phyloP scores from a whole-genome alignment of 345 rosid genomes.

The Draba incana region DNA sequence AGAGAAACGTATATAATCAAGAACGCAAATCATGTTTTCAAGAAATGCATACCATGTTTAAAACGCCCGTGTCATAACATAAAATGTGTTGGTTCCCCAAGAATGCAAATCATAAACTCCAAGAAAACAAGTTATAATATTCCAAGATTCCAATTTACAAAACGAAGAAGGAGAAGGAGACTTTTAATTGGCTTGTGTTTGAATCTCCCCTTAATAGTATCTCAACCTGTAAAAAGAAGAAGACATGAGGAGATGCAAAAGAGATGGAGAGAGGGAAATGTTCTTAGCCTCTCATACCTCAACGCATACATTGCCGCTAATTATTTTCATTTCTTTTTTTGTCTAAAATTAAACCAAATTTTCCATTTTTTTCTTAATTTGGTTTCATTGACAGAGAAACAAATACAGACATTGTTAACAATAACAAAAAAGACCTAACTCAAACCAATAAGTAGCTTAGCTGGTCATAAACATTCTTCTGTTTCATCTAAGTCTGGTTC shows the following conservation, averaged over 20 bases:
- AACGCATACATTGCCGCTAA: constrained; percentile 29
- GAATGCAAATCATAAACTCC: constrained; percentile 12
- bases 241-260: constrained; percentile 43
- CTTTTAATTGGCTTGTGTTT: constrained; percentile 27
- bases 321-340: constrained; percentile 24
- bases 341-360: constrained; percentile 33
- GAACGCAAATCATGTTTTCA: neutral
- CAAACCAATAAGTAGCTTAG: constrained; percentile 19
- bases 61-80: constrained; percentile 7
- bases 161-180: constrained; percentile 4
- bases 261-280: constrained; percentile 38
- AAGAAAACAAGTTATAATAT: constrained; percentile 8
- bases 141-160: constrained; percentile 11
- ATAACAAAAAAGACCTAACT: neutral
- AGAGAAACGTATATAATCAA: constrained; percentile 10
- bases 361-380: constrained; percentile 12
- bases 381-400: constrained; percentile 32
- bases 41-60: constrained; percentile 33
- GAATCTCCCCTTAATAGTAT: constrained; percentile 40
- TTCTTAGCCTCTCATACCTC: constrained; percentile 43
- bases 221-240: constrained; percentile 16
- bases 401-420: constrained; percentile 28
- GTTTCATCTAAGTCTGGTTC: neutral
- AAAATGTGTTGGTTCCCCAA: constrained; percentile 12
- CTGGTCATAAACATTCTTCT: constrained; percentile 18